Conservation (phyloP, 2,329 filamentous ascomycete species). For the Ampelomyces quisqualis region DNA sequence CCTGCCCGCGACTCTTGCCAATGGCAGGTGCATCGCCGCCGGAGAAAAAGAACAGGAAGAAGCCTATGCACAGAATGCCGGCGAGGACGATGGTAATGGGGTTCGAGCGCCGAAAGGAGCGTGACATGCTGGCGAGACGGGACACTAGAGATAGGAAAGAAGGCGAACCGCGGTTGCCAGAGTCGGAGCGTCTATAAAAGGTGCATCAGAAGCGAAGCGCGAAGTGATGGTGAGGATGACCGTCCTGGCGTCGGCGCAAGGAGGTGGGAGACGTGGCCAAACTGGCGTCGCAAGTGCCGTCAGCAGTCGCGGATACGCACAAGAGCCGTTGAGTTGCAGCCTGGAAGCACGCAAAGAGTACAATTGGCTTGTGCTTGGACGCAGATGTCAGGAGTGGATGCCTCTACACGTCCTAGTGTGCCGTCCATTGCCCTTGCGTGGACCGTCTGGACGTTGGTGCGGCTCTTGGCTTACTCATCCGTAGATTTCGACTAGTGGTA, state of each 20-base stretch:
- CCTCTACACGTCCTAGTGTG: slow-evolving; percentile 2
- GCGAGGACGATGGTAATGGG: slow-evolving; percentile 74
- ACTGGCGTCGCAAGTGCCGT: slow-evolving; percentile 15
- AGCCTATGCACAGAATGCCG: slow-evolving; percentile 65
- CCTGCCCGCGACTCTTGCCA: slow-evolving; percentile 51
- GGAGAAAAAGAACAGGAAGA: slow-evolving; percentile 61
- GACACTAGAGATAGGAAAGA: slow-evolving; percentile 12
- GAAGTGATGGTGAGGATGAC: slow-evolving; percentile 13
- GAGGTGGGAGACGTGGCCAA: slow-evolving; percentile 38
- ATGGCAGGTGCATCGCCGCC: slow-evolving; percentile 58
- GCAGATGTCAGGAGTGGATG: slow-evolving; percentile 24
- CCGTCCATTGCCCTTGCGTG: slow-evolving; percentile 11
- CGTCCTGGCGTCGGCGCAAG: slow-evolving; percentile 23
- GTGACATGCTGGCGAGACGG: slow-evolving; percentile 58
- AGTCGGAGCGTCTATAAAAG: slow-evolving; percentile 26
- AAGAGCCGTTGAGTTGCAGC: background rate
- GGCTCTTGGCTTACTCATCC: slow-evolving; percentile 12
- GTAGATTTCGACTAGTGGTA: slow-evolving; percentile 1
- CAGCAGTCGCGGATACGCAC: background rate
- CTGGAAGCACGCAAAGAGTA: background rate
- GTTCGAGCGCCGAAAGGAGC: slow-evolving; percentile 75
- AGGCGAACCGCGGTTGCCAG: slow-evolving; percentile 38
- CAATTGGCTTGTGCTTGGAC: slow-evolving; percentile 7
- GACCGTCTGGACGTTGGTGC: slow-evolving; percentile 4
- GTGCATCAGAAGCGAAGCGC: slow-evolving; percentile 36